Conservation (phyloP, 352 stramenopile genomes). For the Pythium biforme region DNA sequence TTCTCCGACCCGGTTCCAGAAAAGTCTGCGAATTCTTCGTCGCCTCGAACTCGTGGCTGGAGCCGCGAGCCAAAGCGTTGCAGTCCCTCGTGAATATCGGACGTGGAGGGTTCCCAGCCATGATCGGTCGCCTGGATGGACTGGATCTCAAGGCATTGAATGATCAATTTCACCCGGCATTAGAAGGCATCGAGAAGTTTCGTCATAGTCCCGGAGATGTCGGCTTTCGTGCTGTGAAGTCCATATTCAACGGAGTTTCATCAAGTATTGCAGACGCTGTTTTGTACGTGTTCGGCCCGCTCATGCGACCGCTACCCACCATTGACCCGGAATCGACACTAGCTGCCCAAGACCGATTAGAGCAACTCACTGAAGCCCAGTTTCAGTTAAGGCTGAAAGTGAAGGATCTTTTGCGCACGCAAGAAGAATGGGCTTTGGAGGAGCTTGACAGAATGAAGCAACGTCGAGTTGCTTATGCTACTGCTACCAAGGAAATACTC, state of each 20-base stretch:
- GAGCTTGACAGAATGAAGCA: slow-evolving; percentile 51
- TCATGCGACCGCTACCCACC: slow-evolving; percentile 4
- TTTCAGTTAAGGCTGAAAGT: slow-evolving; percentile 23
- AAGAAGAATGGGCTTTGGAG: slow-evolving; percentile 41
- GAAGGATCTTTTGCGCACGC: slow-evolving; percentile 30
- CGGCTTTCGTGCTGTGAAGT: not conserved
- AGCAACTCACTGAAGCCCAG: slow-evolving; percentile 22
- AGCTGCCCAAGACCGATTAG: slow-evolving; percentile 8
- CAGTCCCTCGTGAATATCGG: slow-evolving; percentile 1
- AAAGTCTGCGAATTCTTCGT: not conserved
- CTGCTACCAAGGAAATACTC: slow-evolving; percentile 40
- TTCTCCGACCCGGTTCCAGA: not conserved
- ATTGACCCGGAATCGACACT: not conserved
- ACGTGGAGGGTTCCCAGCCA: not conserved
- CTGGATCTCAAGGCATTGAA: not conserved
- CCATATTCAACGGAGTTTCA: slow-evolving; percentile 1
- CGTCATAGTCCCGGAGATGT: no score
- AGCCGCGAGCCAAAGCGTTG: not conserved
- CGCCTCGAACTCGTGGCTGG: slow-evolving; percentile 1
- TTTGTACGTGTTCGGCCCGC: not conserved
- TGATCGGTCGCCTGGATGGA: not conserved
- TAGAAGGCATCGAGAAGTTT: not conserved
- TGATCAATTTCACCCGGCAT: not conserved
- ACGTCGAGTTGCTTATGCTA: slow-evolving; percentile 35
- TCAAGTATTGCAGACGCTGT: slow-evolving; percentile 2